phyloP scores from a whole-genome alignment of 1,284 basidiomycete genomes.

The Hemileia vastatrix region DNA sequence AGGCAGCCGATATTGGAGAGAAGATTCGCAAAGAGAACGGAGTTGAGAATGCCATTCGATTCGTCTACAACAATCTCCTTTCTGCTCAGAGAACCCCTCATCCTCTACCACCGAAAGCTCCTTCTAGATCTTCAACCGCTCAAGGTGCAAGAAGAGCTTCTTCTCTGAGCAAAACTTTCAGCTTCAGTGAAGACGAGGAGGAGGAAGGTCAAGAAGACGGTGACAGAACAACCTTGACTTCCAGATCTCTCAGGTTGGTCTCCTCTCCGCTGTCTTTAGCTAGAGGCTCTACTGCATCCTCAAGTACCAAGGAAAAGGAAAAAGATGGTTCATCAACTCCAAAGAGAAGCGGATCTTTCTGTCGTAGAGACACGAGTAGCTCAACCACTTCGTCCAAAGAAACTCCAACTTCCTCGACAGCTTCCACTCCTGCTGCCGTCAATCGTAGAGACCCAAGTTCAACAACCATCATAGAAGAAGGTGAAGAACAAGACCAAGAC shows the following conservation, averaged over 20 bases:
- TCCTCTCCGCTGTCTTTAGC: too few relatives aligned
- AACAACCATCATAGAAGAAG: not conserved
- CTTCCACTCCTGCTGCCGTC: not conserved
- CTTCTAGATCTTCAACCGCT: too few relatives aligned
- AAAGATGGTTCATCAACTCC: not conserved
- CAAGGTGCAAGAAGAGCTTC: too few relatives aligned
- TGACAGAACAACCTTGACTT: too few relatives aligned
- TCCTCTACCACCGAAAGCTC: too few relatives aligned
- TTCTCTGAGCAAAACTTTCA: too few relatives aligned
- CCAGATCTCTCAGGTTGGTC: too few relatives aligned
- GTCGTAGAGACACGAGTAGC: not conserved
- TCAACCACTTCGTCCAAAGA: not conserved
- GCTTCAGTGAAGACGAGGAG: too few relatives aligned
- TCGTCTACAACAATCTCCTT: slow-evolving; percentile 26
- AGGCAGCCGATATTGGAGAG: slow-evolving; percentile 34
- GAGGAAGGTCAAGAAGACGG: too few relatives aligned
- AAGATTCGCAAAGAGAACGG: slow-evolving; percentile 36
- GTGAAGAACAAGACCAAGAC: not conserved
- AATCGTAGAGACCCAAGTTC: not conserved
- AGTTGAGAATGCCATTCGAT: slow-evolving; percentile 31
- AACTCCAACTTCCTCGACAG: not conserved
- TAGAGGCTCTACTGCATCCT: not conserved
- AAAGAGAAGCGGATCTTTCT: not conserved
- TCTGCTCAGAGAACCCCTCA: too few relatives aligned
- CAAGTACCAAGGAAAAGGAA: not conserved